Conservation (phyloP, 306 rosid species). For the Prunus dulcis region DNA sequence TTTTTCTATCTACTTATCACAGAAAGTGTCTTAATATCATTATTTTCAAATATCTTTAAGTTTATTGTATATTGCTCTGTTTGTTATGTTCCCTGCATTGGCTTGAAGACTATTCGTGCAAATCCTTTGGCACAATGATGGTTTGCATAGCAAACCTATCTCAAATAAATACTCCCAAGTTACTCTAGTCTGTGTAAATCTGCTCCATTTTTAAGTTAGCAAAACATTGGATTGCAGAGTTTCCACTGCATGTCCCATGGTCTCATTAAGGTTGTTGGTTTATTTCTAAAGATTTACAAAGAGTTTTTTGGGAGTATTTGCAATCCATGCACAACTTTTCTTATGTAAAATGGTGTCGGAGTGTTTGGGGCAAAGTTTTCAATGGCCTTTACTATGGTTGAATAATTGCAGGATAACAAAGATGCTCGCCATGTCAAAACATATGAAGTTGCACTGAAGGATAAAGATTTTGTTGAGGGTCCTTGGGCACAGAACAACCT, state of each 20-base stretch:
- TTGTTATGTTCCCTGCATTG: background rate
- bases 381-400: constrained; percentile 17
- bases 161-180: too few species aligned
- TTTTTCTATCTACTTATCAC: background rate
- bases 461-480: constrained; percentile 95
- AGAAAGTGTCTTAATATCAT: background rate
- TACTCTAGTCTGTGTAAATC: background rate
- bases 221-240: background rate
- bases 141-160: too few species aligned
- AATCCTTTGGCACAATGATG: background rate
- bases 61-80: background rate
- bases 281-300: too few species aligned
- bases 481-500: constrained; percentile 97
- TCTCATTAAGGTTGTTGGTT: too few species aligned
- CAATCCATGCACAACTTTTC: background rate
- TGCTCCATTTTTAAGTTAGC: background rate
- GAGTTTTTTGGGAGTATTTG: background rate
- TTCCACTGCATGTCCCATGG: background rate
- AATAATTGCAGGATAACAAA: constrained; percentile 78
- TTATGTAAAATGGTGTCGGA: background rate
- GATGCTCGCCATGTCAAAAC: constrained; percentile 98
- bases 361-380: background rate
- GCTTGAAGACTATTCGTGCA: background rate
- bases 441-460: constrained; percentile 93
- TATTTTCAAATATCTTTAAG: background rate